Evolutionary conservation across 345 rosid species (phyloP).

Genomic region (Linum lewisii): DNA sequence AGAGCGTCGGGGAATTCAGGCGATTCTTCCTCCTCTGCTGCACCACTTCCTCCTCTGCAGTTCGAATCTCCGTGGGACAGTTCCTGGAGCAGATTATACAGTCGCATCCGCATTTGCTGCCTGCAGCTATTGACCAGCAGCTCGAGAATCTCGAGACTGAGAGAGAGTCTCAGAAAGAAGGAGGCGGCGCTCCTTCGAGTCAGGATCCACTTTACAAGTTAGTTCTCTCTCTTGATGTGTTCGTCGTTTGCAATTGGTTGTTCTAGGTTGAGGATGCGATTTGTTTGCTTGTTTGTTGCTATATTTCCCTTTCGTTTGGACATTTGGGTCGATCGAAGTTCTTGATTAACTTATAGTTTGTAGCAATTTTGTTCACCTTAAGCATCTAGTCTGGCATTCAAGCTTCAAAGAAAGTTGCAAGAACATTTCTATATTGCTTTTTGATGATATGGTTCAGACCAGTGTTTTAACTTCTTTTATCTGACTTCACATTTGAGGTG

Average conservation of each 20-base stretch:
- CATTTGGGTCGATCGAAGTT: neutral
- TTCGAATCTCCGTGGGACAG: constrained; percentile 81
- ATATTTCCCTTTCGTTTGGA: neutral
- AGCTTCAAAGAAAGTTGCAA: no score
- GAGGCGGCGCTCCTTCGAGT: constrained; percentile 17
- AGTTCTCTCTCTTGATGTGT: constrained; percentile 17
- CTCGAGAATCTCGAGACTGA: constrained; percentile 66
- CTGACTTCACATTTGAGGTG: no score
- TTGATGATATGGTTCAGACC: no score
- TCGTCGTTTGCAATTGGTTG: neutral
- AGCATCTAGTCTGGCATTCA: no score
- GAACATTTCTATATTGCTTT: no score
- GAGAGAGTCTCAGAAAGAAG: constrained; percentile 36
- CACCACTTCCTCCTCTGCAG: constrained; percentile 62
- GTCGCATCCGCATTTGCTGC: constrained; percentile 84
- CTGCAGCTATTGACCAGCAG: constrained; percentile 76
- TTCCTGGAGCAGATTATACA: constrained; percentile 63
- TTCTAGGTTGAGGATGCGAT: neutral
- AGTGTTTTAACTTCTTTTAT: no score
- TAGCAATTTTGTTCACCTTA: no score
- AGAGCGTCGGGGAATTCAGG: constrained; percentile 50
- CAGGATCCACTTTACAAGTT: constrained; percentile 69
- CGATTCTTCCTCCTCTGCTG: constrained; percentile 28
- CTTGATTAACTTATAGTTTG: no score
- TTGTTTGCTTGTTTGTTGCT: neutral